These are phyloP conservation scores for Salix arbutifolia DNA, from an alignment of 345 rosid genomes.

Conservation along the genomic window DNA sequence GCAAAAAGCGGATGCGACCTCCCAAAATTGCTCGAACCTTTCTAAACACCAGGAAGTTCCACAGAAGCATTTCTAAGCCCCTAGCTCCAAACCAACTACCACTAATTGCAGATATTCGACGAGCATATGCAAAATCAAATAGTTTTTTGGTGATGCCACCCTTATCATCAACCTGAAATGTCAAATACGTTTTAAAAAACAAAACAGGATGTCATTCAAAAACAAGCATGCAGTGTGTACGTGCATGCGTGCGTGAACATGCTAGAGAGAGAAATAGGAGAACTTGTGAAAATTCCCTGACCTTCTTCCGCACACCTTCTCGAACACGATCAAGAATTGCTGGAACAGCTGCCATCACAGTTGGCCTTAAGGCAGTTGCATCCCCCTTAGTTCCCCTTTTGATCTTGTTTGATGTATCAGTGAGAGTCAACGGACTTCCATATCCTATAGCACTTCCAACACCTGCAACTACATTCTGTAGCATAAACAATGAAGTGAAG, in stretches of 20 bases:
- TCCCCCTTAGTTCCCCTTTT: slow-evolving; percentile 91
- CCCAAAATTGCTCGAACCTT: slow-evolving; percentile 86
- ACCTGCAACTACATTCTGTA: slow-evolving; percentile 72
- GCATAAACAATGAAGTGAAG: slow-evolving; percentile 7
- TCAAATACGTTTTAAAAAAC: slow-evolving; percentile 13
- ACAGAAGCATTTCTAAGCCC: slow-evolving; percentile 78
- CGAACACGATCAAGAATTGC: slow-evolving; percentile 98
- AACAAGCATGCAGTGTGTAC: not conserved
- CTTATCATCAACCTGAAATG: slow-evolving; percentile 68
- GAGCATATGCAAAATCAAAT: slow-evolving; percentile 86
- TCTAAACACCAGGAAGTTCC: slow-evolving; percentile 81
- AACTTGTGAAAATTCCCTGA: slow-evolving; percentile 19
- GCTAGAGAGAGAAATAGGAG: not conserved
- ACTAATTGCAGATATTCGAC: slow-evolving; percentile 84
- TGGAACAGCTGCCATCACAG: slow-evolving; percentile 96
- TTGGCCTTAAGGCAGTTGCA: slow-evolving; percentile 72
- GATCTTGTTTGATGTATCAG: slow-evolving; percentile 90
- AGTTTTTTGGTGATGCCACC: slow-evolving; percentile 75
- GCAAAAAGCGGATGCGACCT: slow-evolving; percentile 84
- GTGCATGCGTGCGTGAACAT: not conserved
- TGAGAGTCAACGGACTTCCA: slow-evolving; percentile 91
- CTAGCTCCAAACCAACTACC: slow-evolving; percentile 98
- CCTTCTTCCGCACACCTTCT: slow-evolving; percentile 97
- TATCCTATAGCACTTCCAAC: slow-evolving; percentile 95
- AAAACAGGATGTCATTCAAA: slow-evolving; percentile 1